Evolutionary conservation across 1,284 basidiomycete genomes (phyloP).

Genomic region (Melampsora americana): DNA sequence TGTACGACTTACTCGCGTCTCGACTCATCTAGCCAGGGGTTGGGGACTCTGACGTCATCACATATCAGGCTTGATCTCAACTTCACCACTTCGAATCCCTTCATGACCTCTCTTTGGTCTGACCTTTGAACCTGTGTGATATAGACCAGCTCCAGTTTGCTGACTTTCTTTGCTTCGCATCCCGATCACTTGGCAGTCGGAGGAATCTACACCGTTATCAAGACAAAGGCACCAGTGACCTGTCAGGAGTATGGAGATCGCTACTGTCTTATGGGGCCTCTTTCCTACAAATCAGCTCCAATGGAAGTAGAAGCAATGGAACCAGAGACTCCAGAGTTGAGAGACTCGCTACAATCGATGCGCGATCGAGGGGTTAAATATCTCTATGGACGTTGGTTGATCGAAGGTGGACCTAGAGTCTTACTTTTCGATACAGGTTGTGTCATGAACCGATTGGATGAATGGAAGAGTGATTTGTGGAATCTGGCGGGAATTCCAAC

Average conservation of each 20-base stretch:
- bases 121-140: not conserved
- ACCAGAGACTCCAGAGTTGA: slow-evolving; percentile 56
- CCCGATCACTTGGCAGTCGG: slow-evolving; percentile 63
- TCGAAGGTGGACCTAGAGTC: slow-evolving; percentile 90
- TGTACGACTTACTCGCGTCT: not conserved
- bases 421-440: slow-evolving; percentile 92
- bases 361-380: slow-evolving; percentile 82
- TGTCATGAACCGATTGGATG: slow-evolving; percentile 80
- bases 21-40: not conserved
- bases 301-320: slow-evolving; percentile 97
- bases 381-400: slow-evolving; percentile 94
- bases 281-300: slow-evolving; percentile 94
- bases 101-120: not conserved
- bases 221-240: slow-evolving; percentile 97
- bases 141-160: not conserved
- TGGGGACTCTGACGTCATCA: not conserved
- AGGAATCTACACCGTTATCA: slow-evolving; percentile 98
- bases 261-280: slow-evolving; percentile 86
- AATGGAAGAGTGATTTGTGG: slow-evolving; percentile 98
- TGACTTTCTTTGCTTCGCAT: not conserved
- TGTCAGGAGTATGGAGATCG: slow-evolving; percentile 75
- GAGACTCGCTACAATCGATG: slow-evolving; percentile 70
- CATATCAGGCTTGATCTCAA: not conserved
- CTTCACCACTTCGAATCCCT: not conserved
- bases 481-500: slow-evolving; percentile 94